A percentile compares a stretch with the other conserved stretches of the same genome.
Evolutionary conservation across 2,329 filamentous ascomycete genomes (phyloP).

Genomic region (Canariomyces notabilis): DNA sequence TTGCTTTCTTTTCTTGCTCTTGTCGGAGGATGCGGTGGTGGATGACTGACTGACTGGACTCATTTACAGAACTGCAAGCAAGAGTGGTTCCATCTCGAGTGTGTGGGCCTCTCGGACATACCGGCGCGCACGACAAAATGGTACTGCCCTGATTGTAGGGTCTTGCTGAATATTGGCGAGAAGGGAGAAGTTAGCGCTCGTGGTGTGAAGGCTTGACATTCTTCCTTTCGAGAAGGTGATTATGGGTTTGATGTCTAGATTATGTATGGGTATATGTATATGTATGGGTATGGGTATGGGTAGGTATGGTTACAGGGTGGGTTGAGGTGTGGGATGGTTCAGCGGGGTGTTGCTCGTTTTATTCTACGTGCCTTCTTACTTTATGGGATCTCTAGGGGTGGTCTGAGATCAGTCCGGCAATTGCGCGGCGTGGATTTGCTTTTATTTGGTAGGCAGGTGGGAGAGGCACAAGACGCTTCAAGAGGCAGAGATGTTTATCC

Average conservation of each 20-base stretch:
- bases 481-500: too few relatives aligned
- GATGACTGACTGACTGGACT: neutral
- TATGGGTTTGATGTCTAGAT: neutral
- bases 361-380: too few relatives aligned
- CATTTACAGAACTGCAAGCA: conserved; percentile 64
- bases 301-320: too few relatives aligned
- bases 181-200: conserved; percentile 59
- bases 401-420: too few relatives aligned
- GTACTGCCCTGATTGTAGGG: conserved; percentile 76
- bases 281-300: too few relatives aligned
- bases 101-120: conserved; percentile 63
- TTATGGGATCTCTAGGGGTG: too few relatives aligned
- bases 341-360: too few relatives aligned
- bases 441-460: too few relatives aligned
- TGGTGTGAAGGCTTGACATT: conserved; percentile 43
- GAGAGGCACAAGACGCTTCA: too few relatives aligned
- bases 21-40: neutral
- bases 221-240: neutral
- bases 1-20: conserved; percentile 20
- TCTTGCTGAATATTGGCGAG: conserved; percentile 57
- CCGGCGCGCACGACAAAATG: conserved; percentile 72
- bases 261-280: too few relatives aligned
- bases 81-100: conserved; percentile 82
- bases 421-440: too few relatives aligned
- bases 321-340: too few relatives aligned